These are phyloP conservation scores for Emergomyces orientalis DNA, from an alignment of 2,329 filamentous ascomycete genomes.

Conservation along the genomic window DNA sequence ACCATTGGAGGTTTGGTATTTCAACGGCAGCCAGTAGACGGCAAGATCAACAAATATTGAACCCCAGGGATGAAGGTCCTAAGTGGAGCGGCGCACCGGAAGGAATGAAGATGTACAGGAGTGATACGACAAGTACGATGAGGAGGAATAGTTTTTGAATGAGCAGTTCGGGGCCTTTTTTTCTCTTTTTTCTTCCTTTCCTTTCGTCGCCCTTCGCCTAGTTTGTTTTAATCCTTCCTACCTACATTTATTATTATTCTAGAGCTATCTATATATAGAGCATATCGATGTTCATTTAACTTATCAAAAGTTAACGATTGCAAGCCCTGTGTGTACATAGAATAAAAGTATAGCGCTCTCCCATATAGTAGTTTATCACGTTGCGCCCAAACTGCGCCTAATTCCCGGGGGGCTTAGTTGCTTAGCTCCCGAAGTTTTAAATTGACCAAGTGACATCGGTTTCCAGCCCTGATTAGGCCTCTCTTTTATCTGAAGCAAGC, in stretches of 20 bases:
- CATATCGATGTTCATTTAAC: background rate
- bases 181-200: background rate
- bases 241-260: background rate
- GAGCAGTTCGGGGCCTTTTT: background rate
- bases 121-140: background rate
- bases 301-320: background rate
- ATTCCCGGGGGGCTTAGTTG: too few relatives aligned
- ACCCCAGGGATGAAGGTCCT: background rate
- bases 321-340: too few relatives aligned
- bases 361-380: too few relatives aligned
- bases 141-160: slow-evolving; percentile 4
- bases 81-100: background rate
- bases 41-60: background rate
- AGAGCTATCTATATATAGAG: background rate
- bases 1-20: background rate
- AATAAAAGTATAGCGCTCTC: too few relatives aligned
- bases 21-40: background rate
- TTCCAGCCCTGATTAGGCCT: too few relatives aligned
- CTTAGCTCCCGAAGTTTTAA: background rate
- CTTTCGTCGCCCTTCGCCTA: background rate
- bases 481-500: too few relatives aligned
- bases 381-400: too few relatives aligned
- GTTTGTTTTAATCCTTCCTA: background rate
- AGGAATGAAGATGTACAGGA: background rate
- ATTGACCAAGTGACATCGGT: background rate